These are phyloP conservation scores for Tetrapyrgos nigripes DNA, from an alignment of 1,284 basidiomycete genomes.

Conservation along the genomic window DNA sequence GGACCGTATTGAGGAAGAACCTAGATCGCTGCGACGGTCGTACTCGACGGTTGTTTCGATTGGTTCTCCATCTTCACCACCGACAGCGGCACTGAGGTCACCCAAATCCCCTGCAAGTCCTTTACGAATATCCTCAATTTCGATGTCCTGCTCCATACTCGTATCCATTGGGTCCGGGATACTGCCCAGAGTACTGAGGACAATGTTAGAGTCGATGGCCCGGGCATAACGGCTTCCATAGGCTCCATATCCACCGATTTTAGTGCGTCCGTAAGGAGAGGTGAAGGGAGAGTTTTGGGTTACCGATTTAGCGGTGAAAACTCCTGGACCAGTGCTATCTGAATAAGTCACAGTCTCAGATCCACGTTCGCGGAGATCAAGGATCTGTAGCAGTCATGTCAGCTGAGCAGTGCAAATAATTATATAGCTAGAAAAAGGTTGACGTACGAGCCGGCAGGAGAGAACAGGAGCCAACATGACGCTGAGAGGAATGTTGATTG, in stretches of 20 bases:
- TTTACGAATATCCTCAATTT: conserved; percentile 58
- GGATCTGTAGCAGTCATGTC: conserved; percentile 54
- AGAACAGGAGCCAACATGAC: conserved; percentile 84
- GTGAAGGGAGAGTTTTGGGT: conserved; percentile 58
- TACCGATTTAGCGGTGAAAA: conserved; percentile 65
- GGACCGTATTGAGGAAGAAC: conserved; percentile 33
- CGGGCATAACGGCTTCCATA: conserved; percentile 35
- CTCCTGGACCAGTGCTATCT: conserved; percentile 64
- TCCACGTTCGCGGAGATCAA: conserved; percentile 78
- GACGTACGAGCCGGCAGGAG: conserved; percentile 71
- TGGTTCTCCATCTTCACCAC: conserved; percentile 56
- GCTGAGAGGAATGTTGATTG: conserved; percentile 84
- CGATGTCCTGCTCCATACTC: conserved; percentile 58
- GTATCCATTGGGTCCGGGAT: conserved; percentile 55
- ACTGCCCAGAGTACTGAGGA: conserved; percentile 73
- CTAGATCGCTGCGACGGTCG: conserved; percentile 12
- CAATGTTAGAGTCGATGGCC: conserved; percentile 62
- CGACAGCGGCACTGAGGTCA: conserved; percentile 50
- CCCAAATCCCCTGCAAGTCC: conserved; percentile 51
- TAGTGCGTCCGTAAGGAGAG: conserved; percentile 49
- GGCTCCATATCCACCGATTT: conserved; percentile 30
- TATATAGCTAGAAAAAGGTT: not conserved
- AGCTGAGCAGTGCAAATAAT: conserved; percentile 8
- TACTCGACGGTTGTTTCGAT: conserved; percentile 31
- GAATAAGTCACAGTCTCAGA: conserved; percentile 77